phyloP scores from a whole-genome alignment of 169 alveolate genomes.

The Perkinsus marinus region DNA sequence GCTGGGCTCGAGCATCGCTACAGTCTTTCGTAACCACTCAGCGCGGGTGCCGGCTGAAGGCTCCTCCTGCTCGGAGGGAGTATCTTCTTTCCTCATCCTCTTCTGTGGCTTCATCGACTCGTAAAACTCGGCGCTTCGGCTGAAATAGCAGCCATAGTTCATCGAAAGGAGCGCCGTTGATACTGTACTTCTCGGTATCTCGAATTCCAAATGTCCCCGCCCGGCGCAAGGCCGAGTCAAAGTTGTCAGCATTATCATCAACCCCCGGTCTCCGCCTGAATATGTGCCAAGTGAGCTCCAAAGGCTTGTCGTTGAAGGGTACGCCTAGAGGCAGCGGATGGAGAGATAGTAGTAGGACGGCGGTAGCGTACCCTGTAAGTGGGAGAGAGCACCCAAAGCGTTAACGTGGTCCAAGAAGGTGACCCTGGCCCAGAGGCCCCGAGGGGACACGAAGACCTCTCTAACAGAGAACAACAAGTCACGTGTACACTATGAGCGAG shows the following conservation, averaged over 20 bases:
- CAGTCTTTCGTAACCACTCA: not conserved
- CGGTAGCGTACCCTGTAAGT: not conserved
- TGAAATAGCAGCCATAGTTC: not conserved
- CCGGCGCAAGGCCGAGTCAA: not conserved
- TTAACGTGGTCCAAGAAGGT: not conserved
- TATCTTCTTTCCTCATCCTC: not conserved
- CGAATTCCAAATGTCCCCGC: not conserved
- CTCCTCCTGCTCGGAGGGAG: not conserved
- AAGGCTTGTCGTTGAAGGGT: not conserved
- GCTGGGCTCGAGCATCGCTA: not conserved
- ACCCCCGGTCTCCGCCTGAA: not conserved
- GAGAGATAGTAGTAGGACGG: too few relatives aligned
- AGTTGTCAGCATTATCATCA: not conserved
- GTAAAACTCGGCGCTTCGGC: not conserved
- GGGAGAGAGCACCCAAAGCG: not conserved
- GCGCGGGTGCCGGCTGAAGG: not conserved
- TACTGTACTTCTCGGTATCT: not conserved
- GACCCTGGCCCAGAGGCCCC: not conserved
- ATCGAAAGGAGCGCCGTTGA: not conserved
- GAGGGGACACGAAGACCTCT: not conserved
- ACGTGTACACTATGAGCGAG: not conserved
- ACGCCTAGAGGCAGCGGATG: too few relatives aligned
- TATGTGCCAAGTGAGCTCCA: not conserved
- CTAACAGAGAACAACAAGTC: not conserved
- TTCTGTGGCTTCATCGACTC: not conserved